Evolutionary conservation across 2,329 filamentous ascomycete species (phyloP), one percentile per base, ranked within the genome.

Genomic region (Arthrinium phaeospermum): DNA sequence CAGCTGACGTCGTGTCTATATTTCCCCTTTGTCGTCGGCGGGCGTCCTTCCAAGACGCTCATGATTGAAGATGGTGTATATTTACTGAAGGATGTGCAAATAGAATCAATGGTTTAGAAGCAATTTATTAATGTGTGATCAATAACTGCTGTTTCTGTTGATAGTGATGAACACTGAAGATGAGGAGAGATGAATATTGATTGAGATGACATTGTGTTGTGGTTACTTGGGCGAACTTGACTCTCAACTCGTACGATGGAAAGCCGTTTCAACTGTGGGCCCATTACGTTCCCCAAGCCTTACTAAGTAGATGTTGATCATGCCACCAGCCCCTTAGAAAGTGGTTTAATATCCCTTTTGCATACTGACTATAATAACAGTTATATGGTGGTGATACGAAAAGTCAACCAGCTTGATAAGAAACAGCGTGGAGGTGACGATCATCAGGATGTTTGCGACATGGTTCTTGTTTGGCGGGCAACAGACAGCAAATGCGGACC

Each of bases 31-130:
- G 34, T 64, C 41, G 57, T 64, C 22, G 57, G 30, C 34, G 16
- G 22, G 22, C 22, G 41, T 41, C 13, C 34, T 64, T 64, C n/a
- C 57, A 22, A 41, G 22, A 64, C 41, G 57, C 19, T 22, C 22
- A n/a, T 64, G 22, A 34, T 64, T 64, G 57, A 41, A 64, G 57
- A 64, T 64, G 57, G 57, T 64, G 57, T 41, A 41, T 41, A 64
- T 41, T 19, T 64, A 64, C 57, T 64, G 34, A 64, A 34, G 57
- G 41, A 41, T 64, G 57, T 64, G 34, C 57, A 64, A 64, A 64
- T 64, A 64, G 34, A 64, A 41, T 64, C 34, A 64, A 64, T 64
- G 57, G 57, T 64, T 64, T 64, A 64, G 57, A 64, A 64, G 57
- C 22, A 34, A 64, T 41, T 41, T 64, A 64, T 64, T 64, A 64